These are phyloP conservation scores for Coniella vitis DNA, from an alignment of 2,329 filamentous ascomycete genomes.

Conservation along the genomic window DNA sequence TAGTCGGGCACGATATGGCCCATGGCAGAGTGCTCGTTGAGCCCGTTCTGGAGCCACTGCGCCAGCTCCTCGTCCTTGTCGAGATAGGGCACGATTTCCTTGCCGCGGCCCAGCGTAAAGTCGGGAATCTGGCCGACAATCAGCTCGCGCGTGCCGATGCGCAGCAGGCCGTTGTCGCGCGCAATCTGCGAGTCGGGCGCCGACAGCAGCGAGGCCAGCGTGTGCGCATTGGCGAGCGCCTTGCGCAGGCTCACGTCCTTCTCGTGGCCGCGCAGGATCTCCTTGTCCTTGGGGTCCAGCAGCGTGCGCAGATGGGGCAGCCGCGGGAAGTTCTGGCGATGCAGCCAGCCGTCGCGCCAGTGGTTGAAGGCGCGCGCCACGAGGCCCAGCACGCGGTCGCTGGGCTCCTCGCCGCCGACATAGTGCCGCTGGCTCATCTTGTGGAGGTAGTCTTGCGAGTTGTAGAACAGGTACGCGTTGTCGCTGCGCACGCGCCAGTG, in stretches of 20 bases:
- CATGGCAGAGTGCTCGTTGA: constrained; percentile 9
- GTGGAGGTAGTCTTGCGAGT: constrained; percentile 7
- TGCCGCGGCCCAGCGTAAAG: constrained; percentile 7
- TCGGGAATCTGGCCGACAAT: constrained; percentile 8
- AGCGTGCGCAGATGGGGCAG: neutral
- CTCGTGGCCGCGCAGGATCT: neutral
- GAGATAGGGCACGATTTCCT: constrained; percentile 8
- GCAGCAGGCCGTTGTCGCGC: neutral
- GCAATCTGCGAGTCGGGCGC: neutral
- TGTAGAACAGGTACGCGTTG: constrained; percentile 10
- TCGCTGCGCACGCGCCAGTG: constrained; percentile 1
- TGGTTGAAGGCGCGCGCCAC: constrained; percentile 9
- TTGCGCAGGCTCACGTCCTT: neutral
- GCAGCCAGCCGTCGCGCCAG: constrained; percentile 8
- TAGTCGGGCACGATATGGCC: constrained; percentile 7
- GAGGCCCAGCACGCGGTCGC: constrained; percentile 3
- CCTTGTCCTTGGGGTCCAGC: neutral
- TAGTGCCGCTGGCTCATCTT: constrained; percentile 4
- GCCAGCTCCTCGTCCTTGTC: constrained; percentile 4
- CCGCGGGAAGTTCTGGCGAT: constrained; percentile 2
- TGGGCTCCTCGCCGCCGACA: constrained; percentile 4
- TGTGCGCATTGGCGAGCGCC: neutral
- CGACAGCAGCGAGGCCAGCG: neutral
- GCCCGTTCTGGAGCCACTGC: constrained; percentile 1
- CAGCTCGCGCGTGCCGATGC: neutral